A percentile compares a stretch with the other conserved stretches of the same genome.
phyloP scores from a whole-genome alignment of 1,284 basidiomycete genomes.

The Meira miltonrushii region DNA sequence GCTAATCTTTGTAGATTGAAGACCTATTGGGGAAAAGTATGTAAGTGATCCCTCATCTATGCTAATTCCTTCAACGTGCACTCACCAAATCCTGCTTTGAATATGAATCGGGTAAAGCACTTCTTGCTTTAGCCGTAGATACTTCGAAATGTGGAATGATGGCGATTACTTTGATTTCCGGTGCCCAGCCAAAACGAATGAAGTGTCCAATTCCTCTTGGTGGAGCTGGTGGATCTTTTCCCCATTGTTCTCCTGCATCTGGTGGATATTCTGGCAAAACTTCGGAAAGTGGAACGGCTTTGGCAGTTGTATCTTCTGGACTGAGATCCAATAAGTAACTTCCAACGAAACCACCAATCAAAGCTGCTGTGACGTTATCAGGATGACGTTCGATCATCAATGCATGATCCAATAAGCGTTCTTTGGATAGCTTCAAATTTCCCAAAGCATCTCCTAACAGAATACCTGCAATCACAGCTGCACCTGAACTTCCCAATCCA shows the following conservation, averaged over 20 bases:
- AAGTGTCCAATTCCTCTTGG: conserved; percentile 90
- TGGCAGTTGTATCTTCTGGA: conserved; percentile 59
- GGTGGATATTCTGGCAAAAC: conserved; percentile 93
- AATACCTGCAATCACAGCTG: conserved; percentile 94
- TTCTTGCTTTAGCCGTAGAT: conserved; percentile 87
- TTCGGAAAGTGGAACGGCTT: conserved; percentile 87
- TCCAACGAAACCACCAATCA: conserved; percentile 97
- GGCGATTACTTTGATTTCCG: conserved; percentile 82
- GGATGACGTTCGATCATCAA: conserved; percentile 99
- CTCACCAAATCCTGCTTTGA: conserved; percentile 80
- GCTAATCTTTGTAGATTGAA: conserved; percentile 97
- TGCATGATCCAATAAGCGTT: conserved; percentile 85
- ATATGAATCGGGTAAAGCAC: conserved; percentile 77
- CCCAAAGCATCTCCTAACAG: conserved; percentile 81
- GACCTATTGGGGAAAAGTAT: conserved; percentile 59
- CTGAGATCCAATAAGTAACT: conserved; percentile 84
- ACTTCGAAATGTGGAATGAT: conserved; percentile 95
- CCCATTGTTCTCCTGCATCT: conserved; percentile 87
- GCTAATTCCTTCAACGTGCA: conserved; percentile 50
- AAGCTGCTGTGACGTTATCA: conserved; percentile 96
- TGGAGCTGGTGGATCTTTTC: conserved; percentile 75
- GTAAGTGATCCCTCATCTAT: neutral
- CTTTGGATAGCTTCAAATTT: conserved; percentile 64
- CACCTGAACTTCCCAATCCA: conserved; percentile 92
- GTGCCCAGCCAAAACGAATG: conserved; percentile 82